These are phyloP conservation scores for Globisporangium mamillatum DNA, from an alignment of 352 stramenopile species.

Conservation along the genomic window DNA sequence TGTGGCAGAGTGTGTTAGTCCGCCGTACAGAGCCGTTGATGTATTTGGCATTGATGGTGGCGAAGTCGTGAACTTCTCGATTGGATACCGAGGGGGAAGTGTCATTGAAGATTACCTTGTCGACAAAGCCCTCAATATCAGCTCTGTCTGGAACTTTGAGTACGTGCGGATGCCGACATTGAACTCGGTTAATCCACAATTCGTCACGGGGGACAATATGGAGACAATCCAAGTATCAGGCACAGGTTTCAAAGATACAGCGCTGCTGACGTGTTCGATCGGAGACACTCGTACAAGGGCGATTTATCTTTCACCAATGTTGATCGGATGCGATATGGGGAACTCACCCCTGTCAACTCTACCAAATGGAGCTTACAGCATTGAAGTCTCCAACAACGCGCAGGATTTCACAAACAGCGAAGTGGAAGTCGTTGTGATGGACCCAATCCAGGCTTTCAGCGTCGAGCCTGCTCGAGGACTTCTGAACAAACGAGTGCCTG, in stretches of 20 bases:
- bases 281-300: slow-evolving; percentile 16
- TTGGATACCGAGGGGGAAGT: slow-evolving; percentile 1
- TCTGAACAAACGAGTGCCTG: slow-evolving; percentile 16
- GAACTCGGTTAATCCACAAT: slow-evolving; percentile 6
- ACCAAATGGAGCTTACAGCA: slow-evolving; percentile 11
- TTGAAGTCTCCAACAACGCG: slow-evolving; percentile 92
- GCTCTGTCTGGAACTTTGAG: background rate
- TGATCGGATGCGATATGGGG: slow-evolving; percentile 30
- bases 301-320: slow-evolving; percentile 25
- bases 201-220: slow-evolving; percentile 4
- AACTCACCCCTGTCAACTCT: slow-evolving; percentile 14
- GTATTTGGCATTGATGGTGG: background rate
- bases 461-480: slow-evolving; percentile 24
- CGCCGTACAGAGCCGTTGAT: slow-evolving; percentile 3
- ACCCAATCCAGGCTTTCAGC: slow-evolving; percentile 18
- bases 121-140: background rate
- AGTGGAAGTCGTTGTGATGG: slow-evolving; percentile 54
- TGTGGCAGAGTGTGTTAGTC: slow-evolving; percentile 25
- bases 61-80: slow-evolving; percentile 18
- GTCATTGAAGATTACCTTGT: background rate
- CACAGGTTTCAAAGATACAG: slow-evolving; percentile 38
- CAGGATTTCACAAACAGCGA: slow-evolving; percentile 90
- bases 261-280: slow-evolving; percentile 37
- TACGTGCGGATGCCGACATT: slow-evolving; percentile 10
- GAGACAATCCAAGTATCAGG: slow-evolving; percentile 25